phyloP scores from a whole-genome alignment of 345 rosid genomes.

The Camelina laxa region DNA sequence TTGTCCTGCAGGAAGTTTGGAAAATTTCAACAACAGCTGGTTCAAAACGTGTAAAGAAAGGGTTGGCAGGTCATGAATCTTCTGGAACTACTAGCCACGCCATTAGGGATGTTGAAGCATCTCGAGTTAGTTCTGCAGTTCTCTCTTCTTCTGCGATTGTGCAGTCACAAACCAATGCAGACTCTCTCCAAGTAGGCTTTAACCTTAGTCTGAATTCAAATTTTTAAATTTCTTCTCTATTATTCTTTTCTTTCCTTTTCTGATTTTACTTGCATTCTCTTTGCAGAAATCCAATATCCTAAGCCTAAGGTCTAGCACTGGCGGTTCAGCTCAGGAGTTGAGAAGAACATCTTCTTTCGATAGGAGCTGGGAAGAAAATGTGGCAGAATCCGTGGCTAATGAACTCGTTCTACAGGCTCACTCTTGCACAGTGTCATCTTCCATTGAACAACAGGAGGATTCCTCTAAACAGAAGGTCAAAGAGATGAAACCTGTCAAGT shows the following conservation, averaged over 20 bases:
- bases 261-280: conserved; percentile 25
- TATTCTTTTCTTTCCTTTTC: not conserved
- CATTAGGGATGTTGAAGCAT: conserved; percentile 68
- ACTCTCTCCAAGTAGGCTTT: conserved; percentile 52
- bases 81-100: conserved; percentile 56
- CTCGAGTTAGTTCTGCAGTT: conserved; percentile 53
- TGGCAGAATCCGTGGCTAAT: conserved; percentile 87
- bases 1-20: conserved; percentile 83
- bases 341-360: conserved; percentile 93
- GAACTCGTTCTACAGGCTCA: conserved; percentile 82
- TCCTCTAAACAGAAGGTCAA: conserved; percentile 64
- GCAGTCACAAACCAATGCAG: conserved; percentile 49
- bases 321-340: conserved; percentile 61
- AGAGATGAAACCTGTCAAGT: conserved; percentile 66
- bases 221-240: not conserved
- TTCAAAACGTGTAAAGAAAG: conserved; percentile 84
- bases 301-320: conserved; percentile 48
- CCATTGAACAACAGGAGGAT: conserved; percentile 76
- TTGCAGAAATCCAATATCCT: conserved; percentile 58
- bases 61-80: conserved; percentile 59
- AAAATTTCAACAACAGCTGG: conserved; percentile 89
- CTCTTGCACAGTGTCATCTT: conserved; percentile 59
- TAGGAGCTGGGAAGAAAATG: conserved; percentile 84
- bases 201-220: conserved; percentile 19
- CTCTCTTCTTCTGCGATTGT: conserved; percentile 38